A percentile compares a stretch with the other conserved stretches of the same genome.
Evolutionary conservation across 176 grass and related monocot species (phyloP).

Genomic region (Oryza meyeriana): DNA sequence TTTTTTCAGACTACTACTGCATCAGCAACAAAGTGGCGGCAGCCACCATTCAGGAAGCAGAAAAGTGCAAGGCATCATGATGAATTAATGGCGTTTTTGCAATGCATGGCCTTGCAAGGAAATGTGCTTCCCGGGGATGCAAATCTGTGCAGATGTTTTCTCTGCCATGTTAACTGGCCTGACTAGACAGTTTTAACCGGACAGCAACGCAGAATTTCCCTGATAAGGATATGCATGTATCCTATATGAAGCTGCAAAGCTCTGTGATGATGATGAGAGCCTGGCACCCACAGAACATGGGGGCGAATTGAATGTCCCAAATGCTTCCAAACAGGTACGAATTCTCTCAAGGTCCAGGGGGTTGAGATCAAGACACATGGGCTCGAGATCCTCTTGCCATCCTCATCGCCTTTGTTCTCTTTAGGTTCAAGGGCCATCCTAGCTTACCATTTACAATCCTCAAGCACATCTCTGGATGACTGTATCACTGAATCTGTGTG

Average conservation of each 20-base stretch:
- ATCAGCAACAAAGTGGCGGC: background rate
- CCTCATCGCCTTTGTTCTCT: background rate
- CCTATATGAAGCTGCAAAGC: background rate
- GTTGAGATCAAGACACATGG: constrained; percentile 32
- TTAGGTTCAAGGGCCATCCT: too few species aligned
- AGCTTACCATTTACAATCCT: background rate
- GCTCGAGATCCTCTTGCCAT: constrained; percentile 10
- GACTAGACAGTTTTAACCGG: constrained; percentile 34
- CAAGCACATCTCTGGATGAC: background rate
- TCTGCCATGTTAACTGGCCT: background rate
- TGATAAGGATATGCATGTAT: constrained; percentile 6
- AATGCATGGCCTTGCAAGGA: background rate
- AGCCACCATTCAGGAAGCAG: background rate
- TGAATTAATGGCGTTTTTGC: background rate
- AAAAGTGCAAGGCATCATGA: constrained; percentile 6
- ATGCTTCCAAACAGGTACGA: constrained; percentile 42
- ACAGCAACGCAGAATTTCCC: constrained; percentile 21
- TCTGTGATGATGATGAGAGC: constrained; percentile 6
- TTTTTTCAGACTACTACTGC: background rate
- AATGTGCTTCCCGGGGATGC: background rate
- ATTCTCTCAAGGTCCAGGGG: constrained; percentile 6
- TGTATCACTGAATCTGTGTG: background rate
- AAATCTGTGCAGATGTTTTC: background rate
- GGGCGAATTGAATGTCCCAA: constrained; percentile 20
- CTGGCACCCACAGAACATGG: constrained; percentile 52